Conservation (phyloP, 768 basidiomycete genomes). For the Phaeotremella skinneri region DNA sequence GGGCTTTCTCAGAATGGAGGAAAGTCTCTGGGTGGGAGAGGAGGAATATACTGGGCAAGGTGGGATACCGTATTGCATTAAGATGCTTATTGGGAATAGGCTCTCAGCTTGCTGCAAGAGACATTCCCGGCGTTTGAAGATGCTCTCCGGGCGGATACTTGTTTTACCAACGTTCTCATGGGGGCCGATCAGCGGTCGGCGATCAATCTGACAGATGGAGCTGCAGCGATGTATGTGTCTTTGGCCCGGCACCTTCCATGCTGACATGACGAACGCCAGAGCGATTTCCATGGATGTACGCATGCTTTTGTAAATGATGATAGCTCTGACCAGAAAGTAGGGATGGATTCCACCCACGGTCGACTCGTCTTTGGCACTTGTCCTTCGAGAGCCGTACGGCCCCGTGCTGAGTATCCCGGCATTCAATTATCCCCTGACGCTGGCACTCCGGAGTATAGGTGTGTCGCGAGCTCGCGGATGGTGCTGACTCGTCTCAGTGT, state of each 20-base stretch:
- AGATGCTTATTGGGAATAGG: slow-evolving; percentile 11
- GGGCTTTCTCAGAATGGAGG: slow-evolving; percentile 28
- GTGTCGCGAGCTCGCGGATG: slow-evolving; percentile 16
- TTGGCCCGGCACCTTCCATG: no score
- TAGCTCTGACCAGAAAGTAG: slow-evolving; percentile 1
- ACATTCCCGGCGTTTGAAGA: slow-evolving; percentile 14
- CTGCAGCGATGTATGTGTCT: background rate
- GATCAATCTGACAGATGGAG: slow-evolving; percentile 22
- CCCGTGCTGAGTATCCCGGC: slow-evolving; percentile 40
- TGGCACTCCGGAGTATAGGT: slow-evolving; percentile 38
- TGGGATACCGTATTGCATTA: background rate
- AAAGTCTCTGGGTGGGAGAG: slow-evolving; percentile 28
- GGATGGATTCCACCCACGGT: slow-evolving; percentile 36
- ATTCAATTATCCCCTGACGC: slow-evolving; percentile 39
- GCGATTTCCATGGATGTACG: background rate
- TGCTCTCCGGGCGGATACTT: slow-evolving; percentile 24
- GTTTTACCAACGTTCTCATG: slow-evolving; percentile 23
- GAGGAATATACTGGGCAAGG: slow-evolving; percentile 23
- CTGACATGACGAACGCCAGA: background rate
- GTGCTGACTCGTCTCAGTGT: slow-evolving; percentile 22
- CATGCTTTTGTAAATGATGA: background rate
- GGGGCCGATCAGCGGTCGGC: slow-evolving; percentile 22
- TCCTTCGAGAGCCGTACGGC: slow-evolving; percentile 41
- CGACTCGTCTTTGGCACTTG: slow-evolving; percentile 26
- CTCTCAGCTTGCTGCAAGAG: slow-evolving; percentile 21